Percentiles rank a stretch among this genome's conserved stretches.
Evolutionary conservation across 306 rosid genomes (phyloP).

Genomic region (Vigna reflexopilosa): DNA sequence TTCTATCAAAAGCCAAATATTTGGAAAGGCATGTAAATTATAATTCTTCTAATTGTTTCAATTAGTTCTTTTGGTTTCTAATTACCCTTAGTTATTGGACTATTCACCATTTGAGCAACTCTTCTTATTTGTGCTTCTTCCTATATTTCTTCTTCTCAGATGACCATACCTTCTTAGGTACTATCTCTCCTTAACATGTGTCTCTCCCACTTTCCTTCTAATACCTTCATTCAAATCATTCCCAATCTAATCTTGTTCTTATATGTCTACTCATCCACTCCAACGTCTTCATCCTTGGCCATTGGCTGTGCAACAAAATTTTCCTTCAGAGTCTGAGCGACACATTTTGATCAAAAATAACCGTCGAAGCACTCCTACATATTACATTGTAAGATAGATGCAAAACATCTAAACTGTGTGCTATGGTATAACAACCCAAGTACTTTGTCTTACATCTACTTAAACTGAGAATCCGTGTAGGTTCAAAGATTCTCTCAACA

Average conservation of each 20-base stretch:
- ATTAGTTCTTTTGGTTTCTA: not conserved
- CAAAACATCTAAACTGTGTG: not conserved
- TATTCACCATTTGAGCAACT: not conserved
- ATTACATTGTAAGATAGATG: not conserved
- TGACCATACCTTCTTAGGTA: not conserved
- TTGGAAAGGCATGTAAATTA: no score
- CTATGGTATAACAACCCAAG: not conserved
- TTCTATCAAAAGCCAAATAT: constrained; percentile 4
- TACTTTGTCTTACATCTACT: constrained; percentile 1
- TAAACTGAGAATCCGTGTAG: not conserved
- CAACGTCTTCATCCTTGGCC: not conserved
- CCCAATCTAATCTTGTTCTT: not conserved
- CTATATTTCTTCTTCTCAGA: not conserved
- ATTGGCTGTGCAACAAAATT: not conserved
- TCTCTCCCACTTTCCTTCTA: not conserved
- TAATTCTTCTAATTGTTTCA: not conserved
- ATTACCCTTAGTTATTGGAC: not conserved
- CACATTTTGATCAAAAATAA: not conserved
- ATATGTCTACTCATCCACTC: not conserved
- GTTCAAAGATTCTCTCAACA: constrained; percentile 1
- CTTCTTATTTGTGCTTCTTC: not conserved
- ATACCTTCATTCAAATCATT: not conserved
- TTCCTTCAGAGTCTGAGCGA: not conserved
- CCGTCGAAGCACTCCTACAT: not conserved
- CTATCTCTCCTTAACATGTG: not conserved